Evolutionary conservation across 768 basidiomycete species (phyloP), one percentile per base, ranked within the genome.

Genomic region (Leccinum variicolor): DNA sequence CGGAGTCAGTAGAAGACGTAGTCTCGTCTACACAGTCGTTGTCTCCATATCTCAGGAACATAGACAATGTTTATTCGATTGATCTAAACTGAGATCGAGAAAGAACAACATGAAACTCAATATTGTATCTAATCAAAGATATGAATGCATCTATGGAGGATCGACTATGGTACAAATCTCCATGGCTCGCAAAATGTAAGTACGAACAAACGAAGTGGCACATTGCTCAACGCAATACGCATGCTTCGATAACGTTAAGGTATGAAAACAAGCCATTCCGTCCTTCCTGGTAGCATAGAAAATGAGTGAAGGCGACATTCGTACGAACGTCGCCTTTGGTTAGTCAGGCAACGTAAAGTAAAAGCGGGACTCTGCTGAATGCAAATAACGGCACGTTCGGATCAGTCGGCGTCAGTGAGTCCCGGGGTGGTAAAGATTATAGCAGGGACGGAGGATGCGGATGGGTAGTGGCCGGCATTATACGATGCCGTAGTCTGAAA

Each of bases 261-360:
- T 62, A 64, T 60, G 39, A 48, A 58, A 58, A 65, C 52, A 64
- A 52, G 55, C 48, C 61, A 52, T 47, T 45, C 56, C 54, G 63
- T 68, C 66, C 58, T 62, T 60, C 43, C 36, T 39, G 52, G 55
- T 53, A 53, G 53, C 56, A 57, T 62, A 59, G 62, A 52, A 56
- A 54, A 60, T 48, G 50, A 34, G 53, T 54, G 46, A 54, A 61
- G 57, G 55, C 45, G 57, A 56, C 54, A 50, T 50, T 59, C 68
- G 67, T 70, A 61, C 46, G 59, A 60, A 59, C 7, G 55, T 54
- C 50, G 58, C 57, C 69, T 62, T 33, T 55, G 28, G 64, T 68
- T 67, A 72, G 69, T 62, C 49, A 53, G 57, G 59, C 47, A 55
- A 55, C 28, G 52, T 72, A 72, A 63, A 23, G 53, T 68, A 73